A percentile compares a stretch with the other conserved stretches of the same genome.
Conservation (phyloP, 2,329 filamentous ascomycete species). For the Monosporascus sp. region DNA sequence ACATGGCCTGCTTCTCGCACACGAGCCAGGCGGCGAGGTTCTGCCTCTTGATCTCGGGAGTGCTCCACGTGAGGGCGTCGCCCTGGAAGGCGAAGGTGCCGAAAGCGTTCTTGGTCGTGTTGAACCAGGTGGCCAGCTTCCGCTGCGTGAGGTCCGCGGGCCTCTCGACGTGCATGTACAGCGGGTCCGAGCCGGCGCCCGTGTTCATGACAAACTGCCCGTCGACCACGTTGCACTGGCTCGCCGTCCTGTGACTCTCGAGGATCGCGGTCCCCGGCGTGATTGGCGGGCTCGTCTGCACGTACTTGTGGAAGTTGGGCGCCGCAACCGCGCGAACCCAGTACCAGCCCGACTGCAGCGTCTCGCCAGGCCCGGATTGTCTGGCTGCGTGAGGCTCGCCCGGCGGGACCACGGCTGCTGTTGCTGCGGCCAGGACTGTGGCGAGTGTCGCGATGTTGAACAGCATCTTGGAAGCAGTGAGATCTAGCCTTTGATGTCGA, state of each 20-base stretch:
- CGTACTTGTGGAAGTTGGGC: slow-evolving; percentile 53
- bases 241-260: slow-evolving; percentile 45
- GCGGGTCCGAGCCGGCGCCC: slow-evolving; percentile 27
- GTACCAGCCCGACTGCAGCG: slow-evolving; percentile 45
- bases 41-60: slow-evolving; percentile 41
- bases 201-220: slow-evolving; percentile 52
- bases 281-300: slow-evolving; percentile 41
- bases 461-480: neutral
- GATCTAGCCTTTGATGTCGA: no score
- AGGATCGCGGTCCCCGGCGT: slow-evolving; percentile 44
- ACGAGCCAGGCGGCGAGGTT: slow-evolving; percentile 57
- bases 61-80: slow-evolving; percentile 52
- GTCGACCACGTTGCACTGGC: slow-evolving; percentile 51
- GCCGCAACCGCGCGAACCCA: slow-evolving; percentile 53
- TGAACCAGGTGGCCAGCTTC: slow-evolving; percentile 47
- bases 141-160: slow-evolving; percentile 40
- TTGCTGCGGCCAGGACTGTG: neutral
- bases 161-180: slow-evolving; percentile 44
- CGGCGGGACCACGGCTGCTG: neutral
- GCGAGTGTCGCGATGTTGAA: slow-evolving; percentile 3
- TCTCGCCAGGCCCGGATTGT: slow-evolving; percentile 19
- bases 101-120: slow-evolving; percentile 44
- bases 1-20: slow-evolving; percentile 45
- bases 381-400: neutral
- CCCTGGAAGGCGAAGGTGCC: slow-evolving; percentile 53